Percentiles rank a stretch among this genome's conserved stretches.
Evolutionary conservation across 2,329 filamentous ascomycete genomes (phyloP).

Genomic region (Aspergillus melleus): DNA sequence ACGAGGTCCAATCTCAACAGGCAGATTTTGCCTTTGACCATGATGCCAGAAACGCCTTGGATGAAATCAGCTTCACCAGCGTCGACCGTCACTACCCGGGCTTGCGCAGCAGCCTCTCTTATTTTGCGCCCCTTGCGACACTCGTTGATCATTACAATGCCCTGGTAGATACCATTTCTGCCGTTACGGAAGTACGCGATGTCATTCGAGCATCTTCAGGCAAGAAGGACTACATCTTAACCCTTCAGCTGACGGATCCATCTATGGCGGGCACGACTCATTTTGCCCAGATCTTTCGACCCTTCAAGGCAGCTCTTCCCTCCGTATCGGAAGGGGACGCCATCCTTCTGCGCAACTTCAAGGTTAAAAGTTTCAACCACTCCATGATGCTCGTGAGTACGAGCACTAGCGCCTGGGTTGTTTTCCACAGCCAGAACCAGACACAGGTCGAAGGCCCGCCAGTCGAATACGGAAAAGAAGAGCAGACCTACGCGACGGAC

Average conservation of each 20-base stretch:
- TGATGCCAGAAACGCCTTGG: conserved; percentile 2
- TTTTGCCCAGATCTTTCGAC: conserved; percentile 45
- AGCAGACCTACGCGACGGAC: conserved; percentile 34
- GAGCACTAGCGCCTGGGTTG: conserved; percentile 48
- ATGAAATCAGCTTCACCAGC: conserved; percentile 7
- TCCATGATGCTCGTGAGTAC: conserved; percentile 43
- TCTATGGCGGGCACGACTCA: conserved; percentile 42
- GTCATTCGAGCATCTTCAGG: conserved; percentile 36
- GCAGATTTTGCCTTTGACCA: conserved; percentile 13
- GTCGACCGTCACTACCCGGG: conserved; percentile 34
- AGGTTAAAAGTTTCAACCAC: conserved; percentile 43
- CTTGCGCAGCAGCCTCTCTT: conserved; percentile 42
- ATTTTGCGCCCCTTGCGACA: conserved; percentile 45
- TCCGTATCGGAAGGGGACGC: conserved; percentile 39
- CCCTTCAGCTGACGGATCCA: conserved; percentile 45
- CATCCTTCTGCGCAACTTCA: conserved; percentile 48
- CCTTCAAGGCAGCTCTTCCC: conserved; percentile 41
- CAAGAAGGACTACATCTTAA: conserved; percentile 42
- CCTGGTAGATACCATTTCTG: conserved; percentile 43
- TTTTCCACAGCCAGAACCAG: conserved; percentile 38
- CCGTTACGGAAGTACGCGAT: conserved; percentile 36
- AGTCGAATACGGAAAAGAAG: conserved; percentile 41
- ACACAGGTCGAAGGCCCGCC: conserved; percentile 38
- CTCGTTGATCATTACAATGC: conserved; percentile 45
- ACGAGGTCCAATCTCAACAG: not conserved